These are phyloP conservation scores for Postia placenta DNA, from an alignment of 768 basidiomycete genomes.

Conservation along the genomic window DNA sequence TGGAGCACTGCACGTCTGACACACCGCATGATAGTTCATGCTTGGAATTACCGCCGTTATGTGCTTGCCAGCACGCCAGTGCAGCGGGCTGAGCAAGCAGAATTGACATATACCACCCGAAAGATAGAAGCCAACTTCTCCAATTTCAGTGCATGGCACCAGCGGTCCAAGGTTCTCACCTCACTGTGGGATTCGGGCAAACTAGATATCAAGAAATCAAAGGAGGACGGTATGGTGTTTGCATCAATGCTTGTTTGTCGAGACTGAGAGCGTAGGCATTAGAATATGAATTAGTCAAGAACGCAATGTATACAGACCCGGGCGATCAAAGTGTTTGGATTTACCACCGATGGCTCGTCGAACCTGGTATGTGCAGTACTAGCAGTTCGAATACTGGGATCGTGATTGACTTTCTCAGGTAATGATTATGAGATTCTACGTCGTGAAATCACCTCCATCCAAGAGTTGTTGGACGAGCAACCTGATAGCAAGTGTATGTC, in stretches of 20 bases:
- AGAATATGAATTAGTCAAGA: constrained; percentile 92
- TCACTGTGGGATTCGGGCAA: constrained; percentile 58
- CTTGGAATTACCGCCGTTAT: constrained; percentile 92
- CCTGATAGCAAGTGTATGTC: constrained; percentile 87
- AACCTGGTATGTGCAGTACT: constrained; percentile 54
- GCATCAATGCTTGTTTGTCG: neutral
- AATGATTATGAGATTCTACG: constrained; percentile 51
- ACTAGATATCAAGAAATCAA: constrained; percentile 45
- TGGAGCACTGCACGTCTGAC: neutral
- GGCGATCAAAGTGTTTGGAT: constrained; percentile 97
- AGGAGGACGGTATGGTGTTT: constrained; percentile 54
- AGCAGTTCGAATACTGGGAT: too few species aligned
- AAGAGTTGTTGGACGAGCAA: constrained; percentile 82
- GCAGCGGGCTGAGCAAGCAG: constrained; percentile 50
- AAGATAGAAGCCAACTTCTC: constrained; percentile 95
- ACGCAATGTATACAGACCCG: constrained; percentile 96
- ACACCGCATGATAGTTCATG: constrained; percentile 57
- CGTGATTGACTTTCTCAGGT: constrained; percentile 36
- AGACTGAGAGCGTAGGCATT: neutral
- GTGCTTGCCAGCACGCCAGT: constrained; percentile 67
- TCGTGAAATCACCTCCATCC: constrained; percentile 72
- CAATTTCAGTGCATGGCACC: constrained; percentile 99
- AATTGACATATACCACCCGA: constrained; percentile 77
- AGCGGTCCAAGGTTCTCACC: constrained; percentile 76
- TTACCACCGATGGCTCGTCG: constrained; percentile 97